A percentile compares a stretch with the other conserved stretches of the same genome.
phyloP scores from a whole-genome alignment of 1,284 basidiomycete species.

The Moniliophthora roreri region DNA sequence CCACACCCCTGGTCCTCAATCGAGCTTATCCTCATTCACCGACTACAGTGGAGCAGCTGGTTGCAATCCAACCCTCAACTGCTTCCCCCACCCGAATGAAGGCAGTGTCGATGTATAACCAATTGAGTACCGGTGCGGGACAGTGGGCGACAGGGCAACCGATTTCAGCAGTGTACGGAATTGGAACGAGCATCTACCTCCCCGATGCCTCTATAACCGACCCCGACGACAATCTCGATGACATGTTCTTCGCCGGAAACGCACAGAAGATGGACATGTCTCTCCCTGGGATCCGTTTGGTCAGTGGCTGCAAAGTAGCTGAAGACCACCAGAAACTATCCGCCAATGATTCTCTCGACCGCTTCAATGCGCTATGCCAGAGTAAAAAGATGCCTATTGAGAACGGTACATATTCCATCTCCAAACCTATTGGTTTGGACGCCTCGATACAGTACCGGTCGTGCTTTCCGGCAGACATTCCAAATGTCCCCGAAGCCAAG shows the following conservation, averaged over 20 bases:
- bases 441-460: no score
- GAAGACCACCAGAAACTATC: neutral
- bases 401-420: no score
- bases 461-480: no score
- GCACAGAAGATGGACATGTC: slow-evolving; percentile 9
- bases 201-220: neutral
- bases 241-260: slow-evolving; percentile 20
- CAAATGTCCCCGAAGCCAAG: no score
- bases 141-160: slow-evolving; percentile 18
- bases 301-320: slow-evolving; percentile 4
- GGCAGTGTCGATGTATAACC: slow-evolving; percentile 16
- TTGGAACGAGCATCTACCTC: slow-evolving; percentile 17
- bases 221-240: slow-evolving; percentile 10
- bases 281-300: slow-evolving; percentile 19
- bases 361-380: neutral
- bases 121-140: slow-evolving; percentile 16
- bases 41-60: slow-evolving; percentile 8
- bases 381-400: neutral
- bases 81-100: slow-evolving; percentile 7
- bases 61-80: slow-evolving; percentile 13
- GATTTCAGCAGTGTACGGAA: slow-evolving; percentile 12
- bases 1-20: slow-evolving; percentile 18
- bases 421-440: no score
- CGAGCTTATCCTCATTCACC: slow-evolving; percentile 19
- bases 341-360: neutral